Evolutionary conservation across 73 alveolate genomes (phyloP).

Genomic region (Stentor roeselii): DNA sequence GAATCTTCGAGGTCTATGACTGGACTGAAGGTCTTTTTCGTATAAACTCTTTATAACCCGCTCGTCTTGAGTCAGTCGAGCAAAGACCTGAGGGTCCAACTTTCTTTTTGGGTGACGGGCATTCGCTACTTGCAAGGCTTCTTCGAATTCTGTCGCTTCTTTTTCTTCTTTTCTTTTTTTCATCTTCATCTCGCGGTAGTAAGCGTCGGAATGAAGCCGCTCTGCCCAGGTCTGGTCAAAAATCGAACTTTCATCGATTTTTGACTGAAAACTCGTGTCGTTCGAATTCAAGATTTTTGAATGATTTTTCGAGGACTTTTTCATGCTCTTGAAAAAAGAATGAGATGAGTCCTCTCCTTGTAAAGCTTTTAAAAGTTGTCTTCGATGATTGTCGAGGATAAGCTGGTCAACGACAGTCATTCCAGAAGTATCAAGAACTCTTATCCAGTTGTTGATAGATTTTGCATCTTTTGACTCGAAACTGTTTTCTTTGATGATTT

Average conservation of each 20-base stretch:
- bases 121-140: neutral
- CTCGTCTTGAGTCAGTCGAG: slow-evolving; percentile 19
- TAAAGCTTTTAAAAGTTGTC: neutral
- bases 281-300: neutral
- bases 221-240: too few species aligned
- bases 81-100: neutral
- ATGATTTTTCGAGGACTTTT: neutral
- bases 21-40: neutral
- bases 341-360: neutral
- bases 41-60: neutral
- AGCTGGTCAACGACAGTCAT: neutral
- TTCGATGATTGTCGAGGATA: neutral
- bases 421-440: slow-evolving; percentile 10
- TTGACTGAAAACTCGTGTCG: neutral
- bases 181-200: neutral
- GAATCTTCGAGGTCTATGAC: neutral
- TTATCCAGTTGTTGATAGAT: slow-evolving; percentile 6
- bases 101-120: neutral
- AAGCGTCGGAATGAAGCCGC: neutral
- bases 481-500: neutral
- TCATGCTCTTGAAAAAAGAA: neutral
- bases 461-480: neutral
- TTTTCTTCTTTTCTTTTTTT: neutral
- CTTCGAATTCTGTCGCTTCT: neutral
- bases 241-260: neutral